Evolutionary conservation across 169 alveolate species (phyloP), one percentile per base, ranked within the genome.

Genomic region (Cystoisospora suis): DNA sequence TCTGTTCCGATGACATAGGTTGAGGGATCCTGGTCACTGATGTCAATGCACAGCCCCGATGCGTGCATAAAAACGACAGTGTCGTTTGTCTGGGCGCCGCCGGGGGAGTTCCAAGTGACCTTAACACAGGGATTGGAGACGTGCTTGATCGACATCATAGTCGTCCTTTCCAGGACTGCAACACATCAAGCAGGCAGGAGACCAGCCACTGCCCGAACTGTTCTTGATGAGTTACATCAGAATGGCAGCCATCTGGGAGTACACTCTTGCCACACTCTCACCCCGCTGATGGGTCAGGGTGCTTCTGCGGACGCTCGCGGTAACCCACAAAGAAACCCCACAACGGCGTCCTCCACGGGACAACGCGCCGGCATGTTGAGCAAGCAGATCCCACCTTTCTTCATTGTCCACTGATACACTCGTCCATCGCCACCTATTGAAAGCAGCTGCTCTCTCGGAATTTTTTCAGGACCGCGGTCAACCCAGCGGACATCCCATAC

Each of bases 401-500:
- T 96, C 94, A 97, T 91, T 46, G 96, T 94, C 98, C 99, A 97
- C 91, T 97, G 98, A 34, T 94, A 94, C 47, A 97, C 97, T 88
- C 96, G 92, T 38, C 99, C 98, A 95, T 97, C 99, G 2, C 97
- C 96, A 47, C 97, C 95, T 0, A 95, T 91, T 29, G 91, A 45
- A 38, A 87, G 34, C 93, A 90, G 79, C 70, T 72, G 69, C 72
- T 75, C 92, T 9, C 69, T 27, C 80, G 87, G 90, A 75, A 88
- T 90, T 53, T 86, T 86, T 46, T 90, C 93, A 34, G 91, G 88
- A 23, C 93, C 93, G 29, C 81, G 90, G 89, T 88, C 90, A 23
- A 92, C 95, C 99, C 99, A 97, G 83, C 96, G 92, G 38, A 97
- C 95, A 94, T 97, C 99, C 98, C 99, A 97, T 58, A 97, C 97